Base-by-base conservation (phyloP, 2,329 filamentous ascomycete genomes). In the Catunica adiposa region DNA sequence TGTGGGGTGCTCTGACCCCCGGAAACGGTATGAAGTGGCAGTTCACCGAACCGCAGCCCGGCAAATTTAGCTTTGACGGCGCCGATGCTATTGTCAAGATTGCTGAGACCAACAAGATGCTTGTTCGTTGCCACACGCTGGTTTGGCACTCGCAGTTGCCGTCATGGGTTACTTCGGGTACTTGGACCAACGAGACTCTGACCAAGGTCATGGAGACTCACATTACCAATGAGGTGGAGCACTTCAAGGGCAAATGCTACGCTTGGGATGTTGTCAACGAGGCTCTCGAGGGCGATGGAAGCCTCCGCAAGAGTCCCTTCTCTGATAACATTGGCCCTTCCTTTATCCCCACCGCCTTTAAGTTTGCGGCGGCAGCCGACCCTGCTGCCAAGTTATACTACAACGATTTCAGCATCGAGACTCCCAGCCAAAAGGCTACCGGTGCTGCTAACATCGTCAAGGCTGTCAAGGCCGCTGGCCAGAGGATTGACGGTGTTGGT, bases 261-360 rank as follows among this genome's bases (percentile, higher is more conserved):
- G 71, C 74, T 29, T 84, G 79, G 79, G 80, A 84, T 56, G 80
- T 84, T 0, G 73, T 82, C 23, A 84, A 84, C 64, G 80, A 84
- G 68, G 76, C 73, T 3, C 70, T 80, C 42, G 72, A 75, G 57
- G 79, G 82, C 20, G 73, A 76, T 60, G 78, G 77, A 14, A 72
- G 69, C 6, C 77, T 70, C 66, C 70, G 78, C 56, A 62, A 69
- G 57, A 70, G 66, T 56, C 71, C 80, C 59, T 83, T 79, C 66
- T 73, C 74, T 64, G 64, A 71, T 29, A 71, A 71, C 31, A 72
- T 83, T 17, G 78, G 78, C 22, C 71, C 73, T 9, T 70, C 71
- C 44, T 84, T 76, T 66, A 72, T 83, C 56, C 68, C 73, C 9
- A 69, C 79, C 44, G 76, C 79, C 1, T 83, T 83, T 68, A 65